Base-by-base conservation (phyloP, 1,284 basidiomycete genomes). In the Cyathus olla region DNA sequence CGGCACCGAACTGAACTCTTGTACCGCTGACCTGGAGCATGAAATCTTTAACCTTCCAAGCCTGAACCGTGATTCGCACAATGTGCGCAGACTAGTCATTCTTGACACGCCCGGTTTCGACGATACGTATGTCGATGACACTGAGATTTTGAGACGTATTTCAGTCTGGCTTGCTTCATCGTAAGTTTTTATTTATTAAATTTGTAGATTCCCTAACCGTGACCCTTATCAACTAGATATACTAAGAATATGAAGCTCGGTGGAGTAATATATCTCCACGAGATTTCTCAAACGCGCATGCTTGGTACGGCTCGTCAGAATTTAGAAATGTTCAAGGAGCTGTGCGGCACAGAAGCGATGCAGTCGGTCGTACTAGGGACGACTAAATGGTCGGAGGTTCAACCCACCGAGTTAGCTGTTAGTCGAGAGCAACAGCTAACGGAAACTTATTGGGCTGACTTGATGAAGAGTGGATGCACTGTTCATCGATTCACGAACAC, bases 51-150 rank as follows among this genome's bases (percentile, higher is more conserved):
- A 6, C 31, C 31, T 8, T 35, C 31, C 31, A 35, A 35, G 8
- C 31, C 31, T 35, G n/a, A n/a, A n/a, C n/a, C n/a, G n/a, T n/a
- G n/a, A n/a, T n/a, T n/a, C n/a, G 13, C 31, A 6, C 13, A 35
- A 35, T 35, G n/a, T 11, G 11, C 44, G 44, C 19, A 6, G 44
- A 9, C 44, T 46, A 46, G 57, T 66, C 10, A 47, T 68, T 28
- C 59, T 68, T 31, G 66, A 68, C 52, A 68, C 66, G 1, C 66
- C 66, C 3, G 65, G 66, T n/a, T 68, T 68, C 62, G 60, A 68
- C 50, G 60, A 61, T 46, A 63, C 65, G 6, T 50, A 58, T 27
- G 37, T 59, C 3, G 28, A 39, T 10, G 66, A 68, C 26, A 22
- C 51, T 35, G 55, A 46, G 39, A 60, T 66, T 11, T 54, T 63